A percentile compares a stretch with the other conserved stretches of the same genome.
These are phyloP conservation scores for Kentomonas sorsogonicus DNA, from an alignment of 208 protist species.

Conservation along the genomic window DNA sequence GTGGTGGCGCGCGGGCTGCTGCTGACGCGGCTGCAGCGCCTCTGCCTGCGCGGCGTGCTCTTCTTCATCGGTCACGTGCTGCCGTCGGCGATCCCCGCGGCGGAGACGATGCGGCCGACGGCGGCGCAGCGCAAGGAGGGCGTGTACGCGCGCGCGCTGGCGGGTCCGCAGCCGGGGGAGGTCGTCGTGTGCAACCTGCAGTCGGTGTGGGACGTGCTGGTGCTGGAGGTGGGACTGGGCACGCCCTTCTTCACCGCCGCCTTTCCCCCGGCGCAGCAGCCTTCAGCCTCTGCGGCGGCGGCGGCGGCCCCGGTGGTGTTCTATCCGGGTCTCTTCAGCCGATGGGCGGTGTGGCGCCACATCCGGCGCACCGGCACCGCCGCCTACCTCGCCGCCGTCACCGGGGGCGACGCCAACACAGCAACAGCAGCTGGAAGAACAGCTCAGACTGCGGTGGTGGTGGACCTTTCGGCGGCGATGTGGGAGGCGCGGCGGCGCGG, in stretches of 20 bases:
- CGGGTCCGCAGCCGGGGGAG: slow-evolving; percentile 50
- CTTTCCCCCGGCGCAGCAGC: slow-evolving; percentile 16
- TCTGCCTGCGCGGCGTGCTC: slow-evolving; percentile 37
- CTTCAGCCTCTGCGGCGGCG: not conserved
- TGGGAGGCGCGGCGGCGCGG: slow-evolving; percentile 20
- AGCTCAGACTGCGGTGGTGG: no score
- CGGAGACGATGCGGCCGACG: not conserved
- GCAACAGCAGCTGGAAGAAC: no score
- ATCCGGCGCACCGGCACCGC: slow-evolving; percentile 36
- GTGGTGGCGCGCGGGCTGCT: slow-evolving; percentile 22
- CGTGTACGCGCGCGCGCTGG: not conserved
- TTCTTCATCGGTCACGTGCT: slow-evolving; percentile 57
- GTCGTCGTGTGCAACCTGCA: slow-evolving; percentile 64
- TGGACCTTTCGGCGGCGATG: slow-evolving; percentile 29
- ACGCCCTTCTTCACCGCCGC: slow-evolving; percentile 28
- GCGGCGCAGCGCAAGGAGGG: not conserved
- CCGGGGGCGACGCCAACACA: slow-evolving; percentile 3
- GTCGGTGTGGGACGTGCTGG: slow-evolving; percentile 62
- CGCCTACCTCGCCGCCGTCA: slow-evolving; percentile 22
- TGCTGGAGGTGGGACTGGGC: slow-evolving; percentile 51
- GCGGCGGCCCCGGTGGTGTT: slow-evolving; percentile 27
- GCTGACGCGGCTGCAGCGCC: slow-evolving; percentile 37
- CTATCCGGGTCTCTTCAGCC: slow-evolving; percentile 52
- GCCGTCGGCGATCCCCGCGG: slow-evolving; percentile 8
- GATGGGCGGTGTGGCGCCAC: slow-evolving; percentile 58